Evolutionary conservation across 2,329 filamentous ascomycete genomes (phyloP).

Genomic region (Stromatinia cepivora): DNA sequence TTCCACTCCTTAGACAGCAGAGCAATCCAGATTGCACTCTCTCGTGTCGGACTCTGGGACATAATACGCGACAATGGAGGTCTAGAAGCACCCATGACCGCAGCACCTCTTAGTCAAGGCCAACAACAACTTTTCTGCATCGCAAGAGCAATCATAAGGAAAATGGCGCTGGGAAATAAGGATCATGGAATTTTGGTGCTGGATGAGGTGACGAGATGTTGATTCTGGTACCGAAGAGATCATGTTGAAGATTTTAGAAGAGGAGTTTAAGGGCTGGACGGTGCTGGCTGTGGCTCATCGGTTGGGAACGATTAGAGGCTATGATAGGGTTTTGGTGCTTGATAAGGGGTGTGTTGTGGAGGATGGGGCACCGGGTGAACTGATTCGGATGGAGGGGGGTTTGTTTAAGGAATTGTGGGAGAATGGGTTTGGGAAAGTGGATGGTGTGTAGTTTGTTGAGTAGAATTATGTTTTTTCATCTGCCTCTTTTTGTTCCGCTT

Average conservation of each 20-base stretch:
- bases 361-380: conserved; percentile 78
- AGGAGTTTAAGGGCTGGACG: conserved; percentile 54
- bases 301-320: conserved; percentile 46
- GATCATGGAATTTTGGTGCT: conserved; percentile 45
- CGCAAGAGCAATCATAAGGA: conserved; percentile 47
- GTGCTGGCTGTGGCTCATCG: conserved; percentile 42
- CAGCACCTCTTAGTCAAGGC: conserved; percentile 63
- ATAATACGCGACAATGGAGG: conserved; percentile 45
- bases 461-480: not conserved
- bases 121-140: conserved; percentile 52
- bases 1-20: conserved; percentile 41
- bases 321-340: conserved; percentile 48
- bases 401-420: conserved; percentile 10
- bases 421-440: not conserved
- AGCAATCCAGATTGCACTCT: conserved; percentile 47
- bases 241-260: conserved; percentile 55
- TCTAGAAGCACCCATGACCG: conserved; percentile 35
- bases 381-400: conserved; percentile 44
- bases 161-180: conserved; percentile 22
- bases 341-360: conserved; percentile 66
- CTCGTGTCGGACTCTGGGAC: conserved; percentile 48
- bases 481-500: not conserved
- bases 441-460: not conserved
- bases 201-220: conserved; percentile 50
- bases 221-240: conserved; percentile 56